Conservation (phyloP, 2,329 filamentous ascomycete genomes). For the Penicillium expansum region DNA sequence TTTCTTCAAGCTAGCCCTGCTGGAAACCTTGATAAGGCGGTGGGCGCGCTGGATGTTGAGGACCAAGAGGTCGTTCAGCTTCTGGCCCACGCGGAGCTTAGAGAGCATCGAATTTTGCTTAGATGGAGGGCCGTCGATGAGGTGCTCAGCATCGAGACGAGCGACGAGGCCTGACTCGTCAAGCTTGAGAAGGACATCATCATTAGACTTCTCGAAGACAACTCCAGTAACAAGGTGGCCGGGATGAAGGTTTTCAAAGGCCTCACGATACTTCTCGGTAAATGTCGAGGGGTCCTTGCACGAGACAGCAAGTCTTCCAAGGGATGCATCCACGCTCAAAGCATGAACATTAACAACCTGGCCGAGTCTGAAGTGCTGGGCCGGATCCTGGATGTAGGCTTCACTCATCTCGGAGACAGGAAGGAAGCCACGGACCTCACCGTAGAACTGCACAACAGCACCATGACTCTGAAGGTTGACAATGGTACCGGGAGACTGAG, state of each 20-base stretch:
- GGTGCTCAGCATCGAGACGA: slow-evolving; percentile 70
- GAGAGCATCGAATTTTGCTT: slow-evolving; percentile 76
- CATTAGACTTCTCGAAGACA: slow-evolving; percentile 75
- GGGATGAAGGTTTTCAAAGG: slow-evolving; percentile 69
- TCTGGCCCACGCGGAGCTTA: slow-evolving; percentile 80
- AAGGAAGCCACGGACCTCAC: slow-evolving; percentile 76
- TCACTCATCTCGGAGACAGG: slow-evolving; percentile 98
- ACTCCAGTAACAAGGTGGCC: slow-evolving; percentile 75
- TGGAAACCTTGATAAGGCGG: slow-evolving; percentile 71
- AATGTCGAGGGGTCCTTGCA: slow-evolving; percentile 86
- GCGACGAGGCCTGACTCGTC: slow-evolving; percentile 72
- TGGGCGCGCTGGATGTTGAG: slow-evolving; percentile 81
- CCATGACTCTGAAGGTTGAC: slow-evolving; percentile 75
- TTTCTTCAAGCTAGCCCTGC: slow-evolving; percentile 78
- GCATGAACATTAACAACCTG: slow-evolving; percentile 91
- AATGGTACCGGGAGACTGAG: slow-evolving; percentile 81
- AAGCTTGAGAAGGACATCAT: slow-evolving; percentile 75
- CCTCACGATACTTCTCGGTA: slow-evolving; percentile 69
- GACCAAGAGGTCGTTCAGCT: slow-evolving; percentile 75
- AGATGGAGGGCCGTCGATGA: slow-evolving; percentile 77
- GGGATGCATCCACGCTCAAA: slow-evolving; percentile 71
- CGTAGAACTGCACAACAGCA: slow-evolving; percentile 91
- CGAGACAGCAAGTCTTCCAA: slow-evolving; percentile 75
- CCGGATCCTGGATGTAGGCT: slow-evolving; percentile 85
- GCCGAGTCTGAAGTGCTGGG: slow-evolving; percentile 81